phyloP scores from a whole-genome alignment of 805 yeast species.

The Wickerhamiella musiphila region DNA sequence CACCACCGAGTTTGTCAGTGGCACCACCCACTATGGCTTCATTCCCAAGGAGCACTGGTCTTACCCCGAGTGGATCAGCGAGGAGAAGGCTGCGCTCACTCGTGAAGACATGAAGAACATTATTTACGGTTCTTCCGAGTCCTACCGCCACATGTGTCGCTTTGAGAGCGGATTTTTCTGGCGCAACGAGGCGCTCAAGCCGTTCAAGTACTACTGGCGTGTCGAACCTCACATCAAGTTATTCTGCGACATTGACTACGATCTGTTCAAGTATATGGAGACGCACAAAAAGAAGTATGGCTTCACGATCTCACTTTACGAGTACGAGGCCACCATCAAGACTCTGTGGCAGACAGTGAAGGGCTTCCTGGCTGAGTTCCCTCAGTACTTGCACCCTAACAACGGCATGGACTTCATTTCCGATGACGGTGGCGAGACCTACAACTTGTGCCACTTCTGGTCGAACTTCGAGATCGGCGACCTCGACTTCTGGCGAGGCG shows the following conservation, averaged over 20 bases:
- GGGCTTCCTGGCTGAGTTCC: slow-evolving; percentile 42
- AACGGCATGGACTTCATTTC: slow-evolving; percentile 57
- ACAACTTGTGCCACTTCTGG: slow-evolving; percentile 82
- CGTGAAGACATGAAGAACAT: slow-evolving; percentile 46
- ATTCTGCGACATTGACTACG: slow-evolving; percentile 64
- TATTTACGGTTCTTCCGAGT: slow-evolving; percentile 57
- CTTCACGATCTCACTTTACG: slow-evolving; percentile 57
- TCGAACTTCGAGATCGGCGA: slow-evolving; percentile 66
- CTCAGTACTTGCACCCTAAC: slow-evolving; percentile 39
- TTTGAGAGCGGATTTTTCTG: slow-evolving; percentile 74
- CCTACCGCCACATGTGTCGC: slow-evolving; percentile 84
- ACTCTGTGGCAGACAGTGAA: slow-evolving; percentile 62
- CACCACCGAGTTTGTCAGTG: slow-evolving; percentile 40
- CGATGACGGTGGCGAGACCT: slow-evolving; percentile 48
- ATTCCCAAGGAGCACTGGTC: slow-evolving; percentile 76
- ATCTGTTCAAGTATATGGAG: slow-evolving; percentile 64
- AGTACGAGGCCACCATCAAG: slow-evolving; percentile 51
- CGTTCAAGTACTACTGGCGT: slow-evolving; percentile 83
- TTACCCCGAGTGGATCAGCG: slow-evolving; percentile 66
- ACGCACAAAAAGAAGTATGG: slow-evolving; percentile 59
- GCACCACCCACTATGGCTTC: slow-evolving; percentile 51
- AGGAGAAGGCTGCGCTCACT: slow-evolving; percentile 44
- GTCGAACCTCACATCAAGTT: slow-evolving; percentile 71
- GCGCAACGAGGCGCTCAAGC: slow-evolving; percentile 45
- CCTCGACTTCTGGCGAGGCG: slow-evolving; percentile 46